Conservation (phyloP, 805 yeast genomes). For the Suhomyces pyralidae region DNA sequence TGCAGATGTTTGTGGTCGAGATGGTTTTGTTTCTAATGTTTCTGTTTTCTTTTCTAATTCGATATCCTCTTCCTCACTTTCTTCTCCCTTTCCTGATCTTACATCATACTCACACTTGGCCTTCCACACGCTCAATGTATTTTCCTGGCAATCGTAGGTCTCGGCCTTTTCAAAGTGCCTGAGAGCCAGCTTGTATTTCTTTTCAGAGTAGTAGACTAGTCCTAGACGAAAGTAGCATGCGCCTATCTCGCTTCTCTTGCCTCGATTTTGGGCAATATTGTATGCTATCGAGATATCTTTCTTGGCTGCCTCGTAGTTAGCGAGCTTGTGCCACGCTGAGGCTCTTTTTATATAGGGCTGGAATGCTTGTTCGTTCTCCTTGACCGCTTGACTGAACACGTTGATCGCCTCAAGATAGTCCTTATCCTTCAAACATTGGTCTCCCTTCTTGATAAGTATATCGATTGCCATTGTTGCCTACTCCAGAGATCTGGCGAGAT, state of each 20-base stretch:
- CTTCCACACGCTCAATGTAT: constrained; percentile 48
- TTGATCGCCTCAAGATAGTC: constrained; percentile 46
- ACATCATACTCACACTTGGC: constrained; percentile 33
- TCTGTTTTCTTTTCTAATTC: not conserved
- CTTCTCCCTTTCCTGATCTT: constrained; percentile 18
- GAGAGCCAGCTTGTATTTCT: constrained; percentile 41
- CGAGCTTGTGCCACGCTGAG: constrained; percentile 45
- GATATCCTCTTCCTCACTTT: constrained; percentile 1
- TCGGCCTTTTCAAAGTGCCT: constrained; percentile 41
- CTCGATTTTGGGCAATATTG: constrained; percentile 42
- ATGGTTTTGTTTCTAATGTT: not conserved
- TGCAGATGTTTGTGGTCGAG: not conserved
- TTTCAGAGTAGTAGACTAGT: constrained; percentile 42
- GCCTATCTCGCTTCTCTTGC: constrained; percentile 46
- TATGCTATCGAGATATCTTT: constrained; percentile 46
- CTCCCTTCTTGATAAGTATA: constrained; percentile 33
- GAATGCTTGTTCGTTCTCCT: constrained; percentile 44
- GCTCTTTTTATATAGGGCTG: constrained; percentile 49
- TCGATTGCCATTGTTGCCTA: constrained; percentile 26
- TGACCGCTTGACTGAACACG: constrained; percentile 37
- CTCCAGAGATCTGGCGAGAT: not conserved
- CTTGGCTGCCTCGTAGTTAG: constrained; percentile 48
- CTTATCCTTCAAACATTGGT: constrained; percentile 23
- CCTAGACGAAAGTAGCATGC: constrained; percentile 49
- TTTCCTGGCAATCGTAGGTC: constrained; percentile 42